Evolutionary conservation across 2,329 filamentous ascomycete genomes (phyloP).

Genomic region (Aspergillus sp.): DNA sequence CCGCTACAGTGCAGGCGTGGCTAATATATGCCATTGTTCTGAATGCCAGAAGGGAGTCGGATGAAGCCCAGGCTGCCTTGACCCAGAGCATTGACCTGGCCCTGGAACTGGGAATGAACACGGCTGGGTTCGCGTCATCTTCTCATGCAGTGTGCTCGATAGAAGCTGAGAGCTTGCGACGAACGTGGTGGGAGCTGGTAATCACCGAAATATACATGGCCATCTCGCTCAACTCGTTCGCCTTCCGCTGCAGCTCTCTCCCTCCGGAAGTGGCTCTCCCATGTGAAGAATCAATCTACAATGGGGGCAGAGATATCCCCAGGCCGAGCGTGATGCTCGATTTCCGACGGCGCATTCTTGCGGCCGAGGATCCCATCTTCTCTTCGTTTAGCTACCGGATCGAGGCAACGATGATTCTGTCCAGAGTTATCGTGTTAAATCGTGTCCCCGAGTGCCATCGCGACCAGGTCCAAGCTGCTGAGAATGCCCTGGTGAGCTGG

Average conservation of each 20-base stretch:
- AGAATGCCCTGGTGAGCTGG: constrained; percentile 66
- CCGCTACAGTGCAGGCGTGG: constrained; percentile 39
- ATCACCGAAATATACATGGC: constrained; percentile 78
- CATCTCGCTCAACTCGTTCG: constrained; percentile 52
- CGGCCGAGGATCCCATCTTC: constrained; percentile 59
- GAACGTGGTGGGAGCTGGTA: constrained; percentile 86
- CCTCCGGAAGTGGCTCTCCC: constrained; percentile 68
- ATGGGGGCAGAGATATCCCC: constrained; percentile 54
- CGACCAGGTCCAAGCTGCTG: constrained; percentile 59
- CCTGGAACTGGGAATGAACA: constrained; percentile 72
- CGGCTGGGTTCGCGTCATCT: constrained; percentile 55
- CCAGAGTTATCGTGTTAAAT: constrained; percentile 61
- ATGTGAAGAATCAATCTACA: constrained; percentile 68
- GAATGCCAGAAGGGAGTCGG: constrained; percentile 34
- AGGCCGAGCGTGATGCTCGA: constrained; percentile 55
- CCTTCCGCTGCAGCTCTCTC: constrained; percentile 69
- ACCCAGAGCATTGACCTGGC: constrained; percentile 67
- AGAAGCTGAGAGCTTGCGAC: constrained; percentile 76
- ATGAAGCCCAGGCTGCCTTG: constrained; percentile 46
- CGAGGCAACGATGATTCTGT: constrained; percentile 73
- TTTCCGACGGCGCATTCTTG: constrained; percentile 64
- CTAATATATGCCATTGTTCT: constrained; percentile 37
- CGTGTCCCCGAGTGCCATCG: constrained; percentile 40
- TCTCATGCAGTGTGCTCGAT: constrained; percentile 51
- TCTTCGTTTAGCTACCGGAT: constrained; percentile 84